Evolutionary conservation across 179 eudicot genomes (phyloP).

Genomic region (Carnegiea gigantea): DNA sequence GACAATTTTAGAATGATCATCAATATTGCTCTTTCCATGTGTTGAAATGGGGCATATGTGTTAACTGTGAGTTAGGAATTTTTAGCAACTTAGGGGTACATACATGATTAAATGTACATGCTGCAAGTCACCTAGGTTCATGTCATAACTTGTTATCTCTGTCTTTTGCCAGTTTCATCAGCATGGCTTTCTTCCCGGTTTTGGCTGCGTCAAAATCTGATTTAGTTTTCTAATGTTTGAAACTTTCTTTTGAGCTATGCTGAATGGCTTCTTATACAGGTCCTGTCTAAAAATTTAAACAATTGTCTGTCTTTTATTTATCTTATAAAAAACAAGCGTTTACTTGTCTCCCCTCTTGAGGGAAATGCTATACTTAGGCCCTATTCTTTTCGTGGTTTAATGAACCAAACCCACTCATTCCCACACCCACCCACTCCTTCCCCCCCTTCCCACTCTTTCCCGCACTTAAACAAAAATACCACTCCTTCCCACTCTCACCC

Average conservation of each 20-base stretch:
- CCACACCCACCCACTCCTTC: no score
- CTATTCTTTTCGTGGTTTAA: no score
- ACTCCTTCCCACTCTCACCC: no score
- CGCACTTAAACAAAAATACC: no score
- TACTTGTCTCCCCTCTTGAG: background rate
- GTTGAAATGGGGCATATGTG: background rate
- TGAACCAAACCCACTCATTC: no score
- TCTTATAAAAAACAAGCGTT: background rate
- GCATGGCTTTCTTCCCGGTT: background rate
- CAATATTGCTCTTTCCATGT: background rate
- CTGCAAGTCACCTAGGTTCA: background rate
- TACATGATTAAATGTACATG: background rate
- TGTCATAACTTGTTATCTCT: background rate
- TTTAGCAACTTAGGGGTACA: background rate
- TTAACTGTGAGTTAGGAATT: background rate
- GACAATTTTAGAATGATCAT: background rate
- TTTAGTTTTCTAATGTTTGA: background rate
- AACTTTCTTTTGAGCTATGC: background rate
- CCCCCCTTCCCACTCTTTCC: no score
- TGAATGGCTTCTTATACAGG: background rate
- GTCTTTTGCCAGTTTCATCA: background rate
- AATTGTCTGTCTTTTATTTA: background rate
- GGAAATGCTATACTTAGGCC: background rate
- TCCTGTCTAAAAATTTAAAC: background rate
- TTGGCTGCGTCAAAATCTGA: background rate